phyloP scores from a whole-genome alignment of 352 stramenopile genomes.

The Phytophthora sojae region DNA sequence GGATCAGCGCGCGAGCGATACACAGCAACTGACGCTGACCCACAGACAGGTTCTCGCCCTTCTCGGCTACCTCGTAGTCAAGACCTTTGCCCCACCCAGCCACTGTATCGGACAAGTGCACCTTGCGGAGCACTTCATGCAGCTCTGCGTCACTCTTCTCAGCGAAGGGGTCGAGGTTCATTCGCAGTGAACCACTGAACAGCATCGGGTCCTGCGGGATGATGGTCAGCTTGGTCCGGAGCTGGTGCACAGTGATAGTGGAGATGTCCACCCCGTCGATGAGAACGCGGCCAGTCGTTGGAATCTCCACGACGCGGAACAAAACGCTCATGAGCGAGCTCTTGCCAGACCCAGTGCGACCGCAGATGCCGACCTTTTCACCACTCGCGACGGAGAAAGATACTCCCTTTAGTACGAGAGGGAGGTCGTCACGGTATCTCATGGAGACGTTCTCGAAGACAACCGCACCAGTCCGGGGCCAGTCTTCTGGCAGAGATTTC shows the following conservation, averaged over 20 bases:
- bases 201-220: conserved; percentile 92
- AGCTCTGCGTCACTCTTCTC: conserved; percentile 67
- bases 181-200: conserved; percentile 90
- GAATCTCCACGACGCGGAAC: conserved; percentile 52
- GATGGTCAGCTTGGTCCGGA: conserved; percentile 48
- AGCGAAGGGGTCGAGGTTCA: conserved; percentile 91
- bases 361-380: conserved; percentile 87
- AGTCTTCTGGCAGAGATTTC: conserved; percentile 14
- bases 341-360: conserved; percentile 52
- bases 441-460: conserved; percentile 56
- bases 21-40: conserved; percentile 96
- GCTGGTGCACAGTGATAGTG: conserved; percentile 37
- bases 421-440: conserved; percentile 57
- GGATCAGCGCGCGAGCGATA: conserved; percentile 94
- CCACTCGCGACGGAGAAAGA: conserved; percentile 60
- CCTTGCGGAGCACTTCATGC: conserved; percentile 56
- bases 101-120: conserved; percentile 67
- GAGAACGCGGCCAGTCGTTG: conserved; percentile 58
- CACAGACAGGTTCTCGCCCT: conserved; percentile 95
- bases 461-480: conserved; percentile 49
- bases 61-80: conserved; percentile 89
- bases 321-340: conserved; percentile 54
- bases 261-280: conserved; percentile 90
- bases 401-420: conserved; percentile 47
- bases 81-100: conserved; percentile 72